A percentile compares a stretch with the other conserved stretches of the same genome.
Evolutionary conservation across 1,284 basidiomycete species (phyloP).

Genomic region (Austroboletus novae-zelandiae): DNA sequence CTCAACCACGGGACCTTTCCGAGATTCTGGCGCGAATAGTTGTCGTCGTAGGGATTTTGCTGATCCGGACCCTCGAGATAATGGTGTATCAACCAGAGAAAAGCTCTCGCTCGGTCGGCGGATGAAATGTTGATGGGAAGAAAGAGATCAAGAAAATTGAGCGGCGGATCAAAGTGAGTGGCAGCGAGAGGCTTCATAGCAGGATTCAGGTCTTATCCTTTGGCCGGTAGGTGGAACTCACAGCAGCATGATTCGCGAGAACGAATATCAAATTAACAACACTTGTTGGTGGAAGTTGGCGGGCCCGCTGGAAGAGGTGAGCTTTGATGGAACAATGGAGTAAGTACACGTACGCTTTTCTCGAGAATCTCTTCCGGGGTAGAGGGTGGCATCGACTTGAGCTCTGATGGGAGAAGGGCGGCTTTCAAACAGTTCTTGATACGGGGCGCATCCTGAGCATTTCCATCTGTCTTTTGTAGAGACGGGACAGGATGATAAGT

Average conservation of each 20-base stretch:
- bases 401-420: conserved; percentile 71
- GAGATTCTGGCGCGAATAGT: conserved; percentile 45
- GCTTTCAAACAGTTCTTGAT: conserved; percentile 77
- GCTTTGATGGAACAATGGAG: not conserved
- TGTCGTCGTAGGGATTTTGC: conserved; percentile 67
- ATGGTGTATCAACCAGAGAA: conserved; percentile 78
- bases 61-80: conserved; percentile 63
- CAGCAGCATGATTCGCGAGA: conserved; percentile 65
- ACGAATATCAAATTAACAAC: conserved; percentile 68
- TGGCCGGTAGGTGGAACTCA: conserved; percentile 35
- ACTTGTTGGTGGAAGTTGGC: conserved; percentile 70
- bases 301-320: conserved; percentile 43
- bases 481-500: conserved; percentile 73
- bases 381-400: conserved; percentile 60
- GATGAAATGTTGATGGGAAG: conserved; percentile 72
- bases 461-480: conserved; percentile 61
- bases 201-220: not conserved
- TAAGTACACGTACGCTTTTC: conserved; percentile 47
- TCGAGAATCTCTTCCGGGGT: conserved; percentile 69
- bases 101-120: conserved; percentile 65
- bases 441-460: conserved; percentile 69
- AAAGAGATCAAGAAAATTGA: conserved; percentile 83
- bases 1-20: conserved; percentile 57
- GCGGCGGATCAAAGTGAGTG: conserved; percentile 68
- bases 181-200: conserved; percentile 57